These are phyloP conservation scores for Auriscalpium microsporum DNA, from an alignment of 768 basidiomycete species.

Conservation along the genomic window DNA sequence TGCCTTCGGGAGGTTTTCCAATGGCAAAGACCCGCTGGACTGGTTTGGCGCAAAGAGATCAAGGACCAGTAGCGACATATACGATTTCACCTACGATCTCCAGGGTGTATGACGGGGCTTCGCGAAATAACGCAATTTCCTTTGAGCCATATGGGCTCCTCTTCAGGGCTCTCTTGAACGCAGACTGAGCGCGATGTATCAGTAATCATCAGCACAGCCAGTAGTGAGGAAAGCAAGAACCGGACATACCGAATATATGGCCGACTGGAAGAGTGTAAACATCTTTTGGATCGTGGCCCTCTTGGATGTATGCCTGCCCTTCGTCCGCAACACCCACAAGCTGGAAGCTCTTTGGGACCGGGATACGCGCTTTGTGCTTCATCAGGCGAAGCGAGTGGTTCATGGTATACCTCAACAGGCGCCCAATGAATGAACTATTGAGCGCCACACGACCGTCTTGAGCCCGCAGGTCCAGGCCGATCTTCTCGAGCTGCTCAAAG, in stretches of 20 bases:
- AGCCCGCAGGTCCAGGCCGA: slow-evolving; percentile 41
- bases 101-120: slow-evolving; percentile 27
- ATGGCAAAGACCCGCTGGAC: slow-evolving; percentile 22
- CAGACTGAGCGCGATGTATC: not conserved
- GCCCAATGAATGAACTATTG: slow-evolving; percentile 49
- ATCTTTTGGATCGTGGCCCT: not conserved
- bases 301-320: slow-evolving; percentile 49
- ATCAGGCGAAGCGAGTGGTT: slow-evolving; percentile 62
- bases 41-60: not conserved
- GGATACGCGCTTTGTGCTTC: slow-evolving; percentile 70
- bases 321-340: slow-evolving; percentile 82
- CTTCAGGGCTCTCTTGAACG: slow-evolving; percentile 1
- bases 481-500: slow-evolving; percentile 38
- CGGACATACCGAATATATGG: slow-evolving; percentile 11
- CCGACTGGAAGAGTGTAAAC: slow-evolving; percentile 5
- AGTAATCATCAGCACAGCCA: not conserved
- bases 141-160: slow-evolving; percentile 1
- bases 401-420: slow-evolving; percentile 52
- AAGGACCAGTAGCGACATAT: not conserved
- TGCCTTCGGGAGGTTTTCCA: slow-evolving; percentile 19
- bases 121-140: slow-evolving; percentile 18
- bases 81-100: slow-evolving; percentile 19
- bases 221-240: not conserved
- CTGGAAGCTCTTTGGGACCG: slow-evolving; percentile 55
- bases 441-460: slow-evolving; percentile 27